Base-by-base conservation (phyloP, 176 grass and related monocot species). In the Elymus sibiricus region DNA sequence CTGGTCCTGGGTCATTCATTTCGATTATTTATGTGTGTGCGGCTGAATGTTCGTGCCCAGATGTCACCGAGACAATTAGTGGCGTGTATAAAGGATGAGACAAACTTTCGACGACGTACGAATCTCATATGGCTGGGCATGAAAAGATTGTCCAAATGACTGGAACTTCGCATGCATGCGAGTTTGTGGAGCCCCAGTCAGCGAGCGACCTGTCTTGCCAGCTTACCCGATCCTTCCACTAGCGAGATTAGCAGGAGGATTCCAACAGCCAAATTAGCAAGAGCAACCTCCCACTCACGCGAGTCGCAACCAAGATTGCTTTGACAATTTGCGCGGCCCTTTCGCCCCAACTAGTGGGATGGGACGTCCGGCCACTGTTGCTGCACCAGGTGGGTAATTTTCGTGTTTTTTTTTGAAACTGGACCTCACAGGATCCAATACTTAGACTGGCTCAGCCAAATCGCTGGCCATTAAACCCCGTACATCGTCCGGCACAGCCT, bases 171-270 rank as follows among this genome's bases (percentile, higher is more conserved):
- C 16, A 3, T 55, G 17, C 16, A 55, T 8, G 49, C 53, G 55
- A 22, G 55, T 22, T 78, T 25, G 80, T 70, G 86, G 86, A 87
- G 43, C 70, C 78, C 74, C 72, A 9, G 55, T 58, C 10, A 51
- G 26, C 0, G 46, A 32, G 19, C n/a, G 8, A 11, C 3, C 34
- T 70, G 59, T 78, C 31, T 9, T 35, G 37, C 15, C 10, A 8
- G 73, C 82, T 83, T 77, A 73, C 72, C 14, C 47, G 26, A 47
- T 42, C 56, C 29, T 31, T 22, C 38, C 53, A 22, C n/a, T 0
- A 31, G 24, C 40, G 71, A 0, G 13, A 47, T 27, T 22, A 78
- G 13, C 42, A 43, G 35, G 27, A 78, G 5, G 51, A 60, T 83
- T 74, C n/a, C 74, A 79, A 42, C 64, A 64, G 51, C 74, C 61